Base-by-base conservation (phyloP, 768 basidiomycete species). In the Phlebiopsis flavidoalba region DNA sequence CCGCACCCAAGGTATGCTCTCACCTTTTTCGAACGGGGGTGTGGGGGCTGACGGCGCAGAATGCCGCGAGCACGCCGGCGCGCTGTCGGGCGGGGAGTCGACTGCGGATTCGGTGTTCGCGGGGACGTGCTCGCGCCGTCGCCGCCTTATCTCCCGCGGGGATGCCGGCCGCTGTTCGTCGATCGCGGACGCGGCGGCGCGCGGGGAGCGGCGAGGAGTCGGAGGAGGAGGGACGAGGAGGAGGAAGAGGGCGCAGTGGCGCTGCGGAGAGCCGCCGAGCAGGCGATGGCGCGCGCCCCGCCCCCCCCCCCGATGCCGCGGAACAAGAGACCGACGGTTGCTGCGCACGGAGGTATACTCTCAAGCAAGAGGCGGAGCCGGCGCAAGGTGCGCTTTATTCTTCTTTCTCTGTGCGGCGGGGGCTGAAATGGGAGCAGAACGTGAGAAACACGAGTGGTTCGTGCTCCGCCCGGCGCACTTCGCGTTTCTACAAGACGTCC, bases 401-500 rank as follows among this genome's bases (percentile, higher is more conserved):
- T n/a, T n/a, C n/a, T n/a, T 73, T 14, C 6, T 8, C 17, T 17
- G 40, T 43, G 45, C 35, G 52, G 33, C 52, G 35, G n/a, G 2
- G 35, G 21, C 35, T 15, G 8, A 15, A 1, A 35, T 10, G 17
- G 10, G 31, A 53, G 52, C 69, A 96, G 95, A n/a, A 94, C 91
- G 1, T 99, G 97, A n/a, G 97, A 98, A 98, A 82, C 95, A 95
- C 75, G 84, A 95, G 21, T 98, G 96, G 96, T 98, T 98, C 67
- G 97, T 99, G 1, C 77, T 99, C 60, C 85, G 96, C 17, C 85
- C 93, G 0, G 90, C 89, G 2, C 93, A 97, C 73, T 77, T 99
- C 53, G 94, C 94, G 3, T 98, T 96, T 75, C 98, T 98, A 84
- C 98, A 98, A 79, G 93, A 84, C 52, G 3, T 31, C n/a, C 26